Conservation (phyloP, 1,284 basidiomycete species). For the Ceratobasidium sp. region DNA sequence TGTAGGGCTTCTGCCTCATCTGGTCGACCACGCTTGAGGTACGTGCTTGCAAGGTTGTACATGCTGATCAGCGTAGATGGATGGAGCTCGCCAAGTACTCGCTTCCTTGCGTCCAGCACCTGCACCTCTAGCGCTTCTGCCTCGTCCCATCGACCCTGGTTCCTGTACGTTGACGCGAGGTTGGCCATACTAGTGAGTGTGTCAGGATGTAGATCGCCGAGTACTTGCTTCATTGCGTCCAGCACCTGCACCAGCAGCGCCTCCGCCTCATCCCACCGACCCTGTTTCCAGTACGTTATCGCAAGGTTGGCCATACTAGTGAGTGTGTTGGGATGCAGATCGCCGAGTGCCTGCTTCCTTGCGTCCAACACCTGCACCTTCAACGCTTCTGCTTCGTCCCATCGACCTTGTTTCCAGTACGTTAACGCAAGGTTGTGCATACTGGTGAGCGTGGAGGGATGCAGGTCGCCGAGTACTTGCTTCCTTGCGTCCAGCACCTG, state of each 20-base stretch:
- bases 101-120: not conserved
- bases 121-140: not conserved
- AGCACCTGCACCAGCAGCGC: no score
- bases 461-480: not conserved
- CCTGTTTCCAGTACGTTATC: not conserved
- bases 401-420: no score
- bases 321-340: slow-evolving; percentile 8
- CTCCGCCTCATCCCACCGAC: no score
- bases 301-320: not conserved
- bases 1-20: slow-evolving; percentile 17
- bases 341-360: not conserved
- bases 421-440: not conserved
- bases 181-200: no score
- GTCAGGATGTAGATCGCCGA: no score
- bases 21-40: not conserved
- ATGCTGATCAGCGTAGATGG: slow-evolving; percentile 18
- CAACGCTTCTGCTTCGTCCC: not conserved
- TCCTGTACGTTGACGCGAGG: no score
- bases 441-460: not conserved
- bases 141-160: slow-evolving; percentile 4
- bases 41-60: slow-evolving; percentile 16
- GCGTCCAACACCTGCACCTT: not conserved
- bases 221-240: no score
- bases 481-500: not conserved
- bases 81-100: slow-evolving; percentile 16